Evolutionary conservation across 2,329 filamentous ascomycete species (phyloP).

Genomic region (Beauveria australis): DNA sequence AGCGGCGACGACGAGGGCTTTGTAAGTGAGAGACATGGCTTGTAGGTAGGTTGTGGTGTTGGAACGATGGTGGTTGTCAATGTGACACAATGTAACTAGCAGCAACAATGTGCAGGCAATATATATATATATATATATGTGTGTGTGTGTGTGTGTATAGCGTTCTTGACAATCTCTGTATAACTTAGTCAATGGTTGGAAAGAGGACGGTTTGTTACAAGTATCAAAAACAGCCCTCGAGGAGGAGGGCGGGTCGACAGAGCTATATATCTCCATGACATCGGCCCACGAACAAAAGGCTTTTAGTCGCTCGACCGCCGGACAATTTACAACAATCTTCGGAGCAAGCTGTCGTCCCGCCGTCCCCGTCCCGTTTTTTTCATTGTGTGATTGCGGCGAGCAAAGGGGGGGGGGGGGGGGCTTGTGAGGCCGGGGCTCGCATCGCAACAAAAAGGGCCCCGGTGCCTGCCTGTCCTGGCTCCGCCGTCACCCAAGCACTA

Average conservation of each 20-base stretch:
- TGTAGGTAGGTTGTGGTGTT: background rate
- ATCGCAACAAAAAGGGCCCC: background rate
- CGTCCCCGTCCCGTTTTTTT: background rate
- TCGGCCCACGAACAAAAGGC: background rate
- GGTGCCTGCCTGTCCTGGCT: background rate
- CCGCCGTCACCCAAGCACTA: background rate
- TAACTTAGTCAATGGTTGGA: no score
- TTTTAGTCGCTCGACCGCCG: background rate
- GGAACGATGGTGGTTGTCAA: background rate
- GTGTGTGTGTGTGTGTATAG: background rate
- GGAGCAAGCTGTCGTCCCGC: background rate
- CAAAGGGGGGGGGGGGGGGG: background rate
- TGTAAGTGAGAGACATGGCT: slow-evolving; percentile 9
- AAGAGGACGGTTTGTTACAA: no score
- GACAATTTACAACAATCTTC: background rate
- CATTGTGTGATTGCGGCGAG: background rate
- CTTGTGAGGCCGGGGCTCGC: background rate
- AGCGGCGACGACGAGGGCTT: background rate
- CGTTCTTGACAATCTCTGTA: background rate
- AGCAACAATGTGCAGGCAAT: background rate
- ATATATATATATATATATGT: background rate
- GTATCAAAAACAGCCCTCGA: background rate
- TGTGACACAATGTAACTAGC: background rate
- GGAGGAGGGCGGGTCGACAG: background rate
- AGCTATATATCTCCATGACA: slow-evolving; percentile 4